Percentiles rank a stretch among this genome's conserved stretches.
These are phyloP conservation scores for Fraxinus ornus DNA, from an alignment of 305 asterid genomes.

Conservation along the genomic window DNA sequence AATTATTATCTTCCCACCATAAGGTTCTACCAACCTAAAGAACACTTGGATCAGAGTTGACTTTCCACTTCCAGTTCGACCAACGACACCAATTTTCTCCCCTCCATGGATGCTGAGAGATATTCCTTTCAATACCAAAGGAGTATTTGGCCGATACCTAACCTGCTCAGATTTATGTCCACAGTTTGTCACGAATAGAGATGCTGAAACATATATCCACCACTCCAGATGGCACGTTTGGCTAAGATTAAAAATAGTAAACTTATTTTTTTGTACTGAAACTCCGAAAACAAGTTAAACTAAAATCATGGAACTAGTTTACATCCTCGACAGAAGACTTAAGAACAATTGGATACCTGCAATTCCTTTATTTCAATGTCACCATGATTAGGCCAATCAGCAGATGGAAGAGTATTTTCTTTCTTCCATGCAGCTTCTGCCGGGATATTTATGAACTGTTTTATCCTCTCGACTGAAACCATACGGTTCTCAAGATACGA, in stretches of 20 bases:
- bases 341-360: slow-evolving; percentile 42
- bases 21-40: slow-evolving; percentile 71
- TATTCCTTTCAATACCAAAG: slow-evolving; percentile 65
- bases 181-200: background rate
- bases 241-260: background rate
- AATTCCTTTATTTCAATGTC: slow-evolving; percentile 49
- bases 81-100: slow-evolving; percentile 66
- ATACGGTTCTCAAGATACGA: slow-evolving; percentile 55
- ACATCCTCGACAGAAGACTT: background rate
- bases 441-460: slow-evolving; percentile 57
- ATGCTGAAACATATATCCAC: background rate
- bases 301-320: background rate
- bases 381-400: slow-evolving; percentile 59
- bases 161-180: slow-evolving; percentile 44
- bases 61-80: slow-evolving; percentile 80
- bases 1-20: slow-evolving; percentile 47
- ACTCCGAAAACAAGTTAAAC: background rate
- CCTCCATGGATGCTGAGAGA: slow-evolving; percentile 56
- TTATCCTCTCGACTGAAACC: slow-evolving; percentile 79
- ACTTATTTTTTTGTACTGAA: background rate
- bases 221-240: background rate
- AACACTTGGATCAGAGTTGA: slow-evolving; percentile 71
- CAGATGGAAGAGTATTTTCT: slow-evolving; percentile 35
- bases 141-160: slow-evolving; percentile 60
- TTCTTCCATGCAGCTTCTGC: slow-evolving; percentile 66